These are phyloP conservation scores for Mucor lusitanicus DNA, from an alignment of 371 early-diverging fungal species.

Conservation along the genomic window DNA sequence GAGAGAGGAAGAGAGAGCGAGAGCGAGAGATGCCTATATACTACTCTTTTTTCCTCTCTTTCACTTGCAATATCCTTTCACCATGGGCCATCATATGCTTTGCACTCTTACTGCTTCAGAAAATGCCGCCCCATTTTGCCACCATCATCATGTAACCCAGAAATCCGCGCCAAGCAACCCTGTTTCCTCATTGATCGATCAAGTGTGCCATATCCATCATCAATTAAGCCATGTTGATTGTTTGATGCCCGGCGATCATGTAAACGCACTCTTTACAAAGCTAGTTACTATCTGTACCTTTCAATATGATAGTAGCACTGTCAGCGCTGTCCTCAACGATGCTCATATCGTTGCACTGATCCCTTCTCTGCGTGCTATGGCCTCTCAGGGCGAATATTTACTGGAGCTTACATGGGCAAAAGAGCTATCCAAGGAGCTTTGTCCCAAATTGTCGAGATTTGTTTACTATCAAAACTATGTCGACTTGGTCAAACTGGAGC, in stretches of 20 bases:
- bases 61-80: background rate
- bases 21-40: background rate
- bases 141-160: background rate
- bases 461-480: conserved; percentile 44
- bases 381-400: conserved; percentile 33
- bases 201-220: conserved; percentile 23
- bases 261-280: conserved; percentile 33
- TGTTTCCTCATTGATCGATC: conserved; percentile 13
- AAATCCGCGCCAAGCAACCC: background rate
- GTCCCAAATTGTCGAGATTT: conserved; percentile 21
- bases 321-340: conserved; percentile 14
- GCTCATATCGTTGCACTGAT: conserved; percentile 9
- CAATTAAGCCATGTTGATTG: background rate
- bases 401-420: conserved; percentile 32
- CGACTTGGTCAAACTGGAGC: conserved; percentile 37
- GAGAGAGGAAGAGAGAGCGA: background rate
- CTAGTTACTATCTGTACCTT: conserved; percentile 29
- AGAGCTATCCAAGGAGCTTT: background rate
- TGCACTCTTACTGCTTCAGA: background rate
- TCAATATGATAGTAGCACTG: conserved; percentile 8
- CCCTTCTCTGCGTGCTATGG: conserved; percentile 21
- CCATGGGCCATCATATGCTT: conserved; percentile 9
- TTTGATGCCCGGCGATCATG: conserved; percentile 17
- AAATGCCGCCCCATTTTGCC: background rate
- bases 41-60: background rate